Evolutionary conservation across 495 filamentous ascomycete genomes (phyloP), one percentile per base, ranked within the genome.

Genomic region (Xylaria grammica): DNA sequence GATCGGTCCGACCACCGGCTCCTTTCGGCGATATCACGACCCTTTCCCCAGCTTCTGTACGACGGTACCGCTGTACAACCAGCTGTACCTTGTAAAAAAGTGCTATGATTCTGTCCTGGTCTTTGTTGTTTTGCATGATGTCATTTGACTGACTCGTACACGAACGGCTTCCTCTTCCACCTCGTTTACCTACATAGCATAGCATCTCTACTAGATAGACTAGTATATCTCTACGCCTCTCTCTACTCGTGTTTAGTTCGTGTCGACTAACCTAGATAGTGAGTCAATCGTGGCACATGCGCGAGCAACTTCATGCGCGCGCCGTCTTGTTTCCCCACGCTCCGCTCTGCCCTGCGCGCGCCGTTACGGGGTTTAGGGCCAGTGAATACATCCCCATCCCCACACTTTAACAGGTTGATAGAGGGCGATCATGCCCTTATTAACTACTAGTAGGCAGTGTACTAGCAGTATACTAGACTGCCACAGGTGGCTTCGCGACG

Each of bases 1-100:
- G 44, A 24, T 58, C 62, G 62, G 62, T 58, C 62, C 62, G 62
- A 32, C 26, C 52, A 58, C 62, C 62, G 62, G 62, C 53, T 20
- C 44, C 30, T 50, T 53, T 62, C 60, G 60, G 60, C 60, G 60
- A 62, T 62, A 54, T 53, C 60, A n/a, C 44, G 30, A 50, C 38
- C 32, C 4, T 40, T 48, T 51, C 45, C 44, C 56, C 42, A 59
- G 56, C 44, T 48, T 59, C 26, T 32, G 27, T 46, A n/a, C 56
- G 17, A 26, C 29, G n/a, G n/a, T 8, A 32, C n/a, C n/a, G n/a
- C 15, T 32, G 42, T 24, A 34, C 42, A 29, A 8, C n/a, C 30
- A 42, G 19, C 27, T 34, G 24, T 30, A 42, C 29, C 19, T 30
- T 17, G n/a, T 24, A n/a, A n/a, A n/a, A n/a, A n/a, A n/a, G 13